Evolutionary conservation across 78 protist genomes (phyloP).

Genomic region (Guillardia theta): DNA sequence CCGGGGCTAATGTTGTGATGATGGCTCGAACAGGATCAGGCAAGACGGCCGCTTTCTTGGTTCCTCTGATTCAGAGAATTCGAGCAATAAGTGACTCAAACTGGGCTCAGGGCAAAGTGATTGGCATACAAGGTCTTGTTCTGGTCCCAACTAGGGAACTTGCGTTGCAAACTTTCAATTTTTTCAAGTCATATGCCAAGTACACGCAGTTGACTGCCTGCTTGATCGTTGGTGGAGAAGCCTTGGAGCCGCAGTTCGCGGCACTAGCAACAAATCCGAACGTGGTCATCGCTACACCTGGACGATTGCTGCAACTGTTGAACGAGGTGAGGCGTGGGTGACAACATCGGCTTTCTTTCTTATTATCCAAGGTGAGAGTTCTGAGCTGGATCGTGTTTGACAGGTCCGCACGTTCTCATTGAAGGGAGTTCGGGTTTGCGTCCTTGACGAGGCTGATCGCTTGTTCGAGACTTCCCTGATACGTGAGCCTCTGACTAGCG

Average conservation of each 20-base stretch:
- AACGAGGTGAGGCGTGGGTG: not conserved
- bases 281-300: not conserved
- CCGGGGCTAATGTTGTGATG: not conserved
- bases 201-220: not conserved
- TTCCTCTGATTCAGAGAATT: conserved; percentile 19
- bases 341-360: too few species aligned
- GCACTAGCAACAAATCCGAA: conserved; percentile 23
- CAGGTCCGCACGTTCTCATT: not conserved
- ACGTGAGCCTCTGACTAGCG: too few species aligned
- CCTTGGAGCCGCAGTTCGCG: not conserved
- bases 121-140: not conserved
- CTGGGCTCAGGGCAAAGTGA: not conserved
- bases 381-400: not conserved
- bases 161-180: not conserved
- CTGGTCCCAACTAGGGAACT: conserved; percentile 19
- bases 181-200: not conserved
- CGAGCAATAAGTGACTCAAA: not conserved
- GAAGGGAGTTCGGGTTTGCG: not conserved
- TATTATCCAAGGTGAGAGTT: too few species aligned
- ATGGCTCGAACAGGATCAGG: conserved; percentile 94
- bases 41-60: conserved; percentile 95
- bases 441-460: conserved; percentile 30
- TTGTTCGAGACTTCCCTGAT: conserved; percentile 19
- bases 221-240: not conserved
- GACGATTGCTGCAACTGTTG: not conserved